Conservation (phyloP, 164 flowering plant genomes). For the Euptelea pleiosperma region DNA sequence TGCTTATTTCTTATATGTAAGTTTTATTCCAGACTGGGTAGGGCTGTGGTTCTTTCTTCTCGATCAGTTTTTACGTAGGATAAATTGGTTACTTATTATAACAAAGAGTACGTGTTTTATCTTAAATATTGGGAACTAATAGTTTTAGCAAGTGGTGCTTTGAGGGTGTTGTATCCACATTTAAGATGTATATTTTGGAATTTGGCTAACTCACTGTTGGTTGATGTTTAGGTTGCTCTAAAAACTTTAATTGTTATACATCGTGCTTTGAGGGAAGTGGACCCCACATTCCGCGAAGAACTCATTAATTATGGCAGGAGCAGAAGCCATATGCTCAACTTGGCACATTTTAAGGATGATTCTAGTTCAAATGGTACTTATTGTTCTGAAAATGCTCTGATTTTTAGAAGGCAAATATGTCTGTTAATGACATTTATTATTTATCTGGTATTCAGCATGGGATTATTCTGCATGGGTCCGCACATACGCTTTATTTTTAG, state of each 20-base stretch:
- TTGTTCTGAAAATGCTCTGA: slow-evolving; percentile 5
- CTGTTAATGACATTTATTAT: slow-evolving; percentile 9
- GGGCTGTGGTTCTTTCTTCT: not conserved
- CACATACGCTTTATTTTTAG: slow-evolving; percentile 84
- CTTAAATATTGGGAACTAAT: not conserved
- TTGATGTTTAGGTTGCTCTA: slow-evolving; percentile 70
- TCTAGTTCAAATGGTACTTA: slow-evolving; percentile 86
- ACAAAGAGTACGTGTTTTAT: not conserved
- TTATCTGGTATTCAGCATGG: slow-evolving; percentile 66
- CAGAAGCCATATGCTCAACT: slow-evolving; percentile 84
- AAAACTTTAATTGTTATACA: slow-evolving; percentile 90
- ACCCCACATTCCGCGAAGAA: slow-evolving; percentile 90
- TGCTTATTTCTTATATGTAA: too few species aligned
- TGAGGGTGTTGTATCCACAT: slow-evolving; percentile 5
- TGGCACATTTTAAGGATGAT: slow-evolving; percentile 96
- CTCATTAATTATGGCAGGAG: slow-evolving; percentile 82
- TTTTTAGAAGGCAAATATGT: not conserved
- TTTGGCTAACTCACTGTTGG: slow-evolving; percentile 7
- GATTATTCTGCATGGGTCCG: slow-evolving; percentile 99
- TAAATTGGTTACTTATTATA: not conserved
- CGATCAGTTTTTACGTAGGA: not conserved
- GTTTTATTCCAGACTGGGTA: not conserved
- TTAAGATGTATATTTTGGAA: not conserved
- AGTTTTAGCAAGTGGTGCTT: not conserved
- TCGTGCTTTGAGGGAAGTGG: slow-evolving; percentile 97